A percentile compares a stretch with the other conserved stretches of the same genome.
Conservation (phyloP, 768 basidiomycete species). For the Trametes elegans region DNA sequence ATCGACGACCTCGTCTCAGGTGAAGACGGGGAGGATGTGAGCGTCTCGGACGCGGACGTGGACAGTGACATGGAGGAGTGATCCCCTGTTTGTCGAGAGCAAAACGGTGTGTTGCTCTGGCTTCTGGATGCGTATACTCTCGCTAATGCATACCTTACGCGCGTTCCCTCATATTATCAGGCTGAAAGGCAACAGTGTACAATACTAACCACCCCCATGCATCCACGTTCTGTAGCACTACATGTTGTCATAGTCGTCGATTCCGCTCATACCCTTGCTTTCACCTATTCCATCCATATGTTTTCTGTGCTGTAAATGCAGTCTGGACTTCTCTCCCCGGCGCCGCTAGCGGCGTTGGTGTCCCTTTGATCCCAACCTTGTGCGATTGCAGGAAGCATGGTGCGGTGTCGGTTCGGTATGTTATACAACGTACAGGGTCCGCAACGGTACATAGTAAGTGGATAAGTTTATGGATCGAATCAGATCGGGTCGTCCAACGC, state of each 20-base stretch:
- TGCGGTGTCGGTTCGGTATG: background rate
- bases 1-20: conserved; percentile 13
- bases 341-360: conserved; percentile 7
- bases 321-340: conserved; percentile 10
- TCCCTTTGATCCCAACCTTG: background rate
- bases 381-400: background rate
- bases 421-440: conserved; percentile 8
- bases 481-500: conserved; percentile 2
- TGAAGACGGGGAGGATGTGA: background rate
- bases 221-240: conserved; percentile 21
- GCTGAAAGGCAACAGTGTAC: conserved; percentile 21
- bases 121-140: background rate
- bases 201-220: conserved; percentile 20
- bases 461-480: background rate
- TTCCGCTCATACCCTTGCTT: conserved; percentile 18
- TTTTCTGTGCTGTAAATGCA: conserved; percentile 12
- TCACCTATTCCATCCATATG: conserved; percentile 15
- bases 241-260: conserved; percentile 20
- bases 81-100: conserved; percentile 17
- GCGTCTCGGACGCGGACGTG: background rate
- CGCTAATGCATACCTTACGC: background rate
- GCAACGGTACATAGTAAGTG: conserved; percentile 6
- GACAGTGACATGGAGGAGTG: conserved; percentile 16
- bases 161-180: background rate
- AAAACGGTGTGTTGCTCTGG: conserved; percentile 14